Evolutionary conservation across 768 basidiomycete genomes (phyloP), one percentile per base, ranked within the genome.

Genomic region (Melanogaster broomeanus): DNA sequence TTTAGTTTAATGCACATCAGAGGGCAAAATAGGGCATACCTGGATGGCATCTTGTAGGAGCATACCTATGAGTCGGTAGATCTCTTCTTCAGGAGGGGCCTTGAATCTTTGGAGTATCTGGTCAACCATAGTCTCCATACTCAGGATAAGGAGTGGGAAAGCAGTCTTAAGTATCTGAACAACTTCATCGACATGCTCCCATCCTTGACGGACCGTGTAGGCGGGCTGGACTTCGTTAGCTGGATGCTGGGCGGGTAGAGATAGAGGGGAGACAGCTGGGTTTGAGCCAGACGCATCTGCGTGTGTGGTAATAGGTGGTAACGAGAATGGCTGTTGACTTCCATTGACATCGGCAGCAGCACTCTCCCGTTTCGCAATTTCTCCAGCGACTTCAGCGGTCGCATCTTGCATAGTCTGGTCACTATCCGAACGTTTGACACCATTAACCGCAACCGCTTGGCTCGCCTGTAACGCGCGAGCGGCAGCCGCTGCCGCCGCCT

Each of bases 121-220:
- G 58, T 99, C 97, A 4, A 95, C 89, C 80, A 98, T 89, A 15
- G 93, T 95, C 73, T 99, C 97, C 78, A 99, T 78, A 50, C 93
- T 97, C 19, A 98, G 76, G 27, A 96, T 91, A 31, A 99, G 80
- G 7, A 99, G 79, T 0, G 97, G 97, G 77, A 95, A 97, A 0
- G 92, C 87, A 0, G 96, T 97, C 74, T 99, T 98, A 61, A 98
- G 77, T 33, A 92, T 85, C 64, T 94, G 88, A 37, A 94, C 83
- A 51, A 98, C 84, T 64, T 98, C 97, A 19, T 99, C 97, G 7
- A 97, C 85, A 60, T 89, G 80, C 48, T 98, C 96, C 81, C 84
- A 91, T 24, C 91, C 83, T 60, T 90, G 88, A 28, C 86, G 82
- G 42, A 79, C 73, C 44, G 66, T 69, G 52, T 61, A 68, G 27